Conservation (phyloP, 176 grass and related monocot species). For the Cenchrus fungigraminus region DNA sequence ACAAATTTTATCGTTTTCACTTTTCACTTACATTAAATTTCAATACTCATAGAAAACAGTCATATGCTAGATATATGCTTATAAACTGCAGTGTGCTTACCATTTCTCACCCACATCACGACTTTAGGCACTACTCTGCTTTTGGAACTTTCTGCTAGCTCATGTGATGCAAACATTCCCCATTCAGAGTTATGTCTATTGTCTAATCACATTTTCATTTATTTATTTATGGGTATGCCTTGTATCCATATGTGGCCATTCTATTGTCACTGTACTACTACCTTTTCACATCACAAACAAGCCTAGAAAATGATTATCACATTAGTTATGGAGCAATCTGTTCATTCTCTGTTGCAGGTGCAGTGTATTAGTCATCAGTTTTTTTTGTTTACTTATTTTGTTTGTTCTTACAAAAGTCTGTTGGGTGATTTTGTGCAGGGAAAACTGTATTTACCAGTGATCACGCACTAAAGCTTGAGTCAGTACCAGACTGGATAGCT, state of each 20-base stretch:
- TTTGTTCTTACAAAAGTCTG: slow-evolving; percentile 29
- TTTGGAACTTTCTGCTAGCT: not conserved
- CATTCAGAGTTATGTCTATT: not conserved
- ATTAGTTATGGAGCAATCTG: not conserved
- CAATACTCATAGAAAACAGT: slow-evolving; percentile 9
- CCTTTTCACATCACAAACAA: slow-evolving; percentile 16
- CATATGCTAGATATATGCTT: slow-evolving; percentile 10
- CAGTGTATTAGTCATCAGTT: slow-evolving; percentile 17
- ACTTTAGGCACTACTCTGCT: slow-evolving; percentile 13
- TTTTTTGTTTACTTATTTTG: slow-evolving; percentile 5
- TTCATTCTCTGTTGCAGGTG: not conserved
- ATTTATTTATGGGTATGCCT: slow-evolving; percentile 13
- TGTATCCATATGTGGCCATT: not conserved
- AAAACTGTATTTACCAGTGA: slow-evolving; percentile 97
- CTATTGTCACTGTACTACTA: not conserved
- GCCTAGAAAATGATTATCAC: not conserved
- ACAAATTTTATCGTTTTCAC: not conserved
- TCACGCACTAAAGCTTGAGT: slow-evolving; percentile 90
- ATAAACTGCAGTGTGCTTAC: not conserved
- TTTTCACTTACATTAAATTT: slow-evolving; percentile 24
- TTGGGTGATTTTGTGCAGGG: slow-evolving; percentile 48
- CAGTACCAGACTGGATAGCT: slow-evolving; percentile 92
- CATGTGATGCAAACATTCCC: slow-evolving; percentile 10
- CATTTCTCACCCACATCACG: slow-evolving; percentile 5
- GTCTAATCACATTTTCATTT: not conserved